Base-by-base conservation (phyloP, 129 eudicot genomes). In the Glebionis coronaria region DNA sequence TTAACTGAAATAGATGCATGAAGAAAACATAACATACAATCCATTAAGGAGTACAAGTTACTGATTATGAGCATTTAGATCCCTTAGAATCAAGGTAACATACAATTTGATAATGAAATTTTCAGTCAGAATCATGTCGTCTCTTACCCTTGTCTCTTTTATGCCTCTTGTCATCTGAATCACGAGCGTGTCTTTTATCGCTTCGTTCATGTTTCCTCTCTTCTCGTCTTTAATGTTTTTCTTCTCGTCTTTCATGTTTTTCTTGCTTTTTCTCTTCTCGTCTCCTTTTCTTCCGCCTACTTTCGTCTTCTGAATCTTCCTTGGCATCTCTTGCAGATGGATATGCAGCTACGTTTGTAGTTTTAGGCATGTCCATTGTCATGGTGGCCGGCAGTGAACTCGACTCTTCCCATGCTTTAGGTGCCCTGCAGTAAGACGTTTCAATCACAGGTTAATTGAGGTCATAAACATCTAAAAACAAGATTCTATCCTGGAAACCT, bases 111-210 rank as follows among this genome's bases (percentile, higher is more conserved):
- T 49, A n/a, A 51, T 2, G 2, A 21, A 46, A 13, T 13, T 12
- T 21, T 84, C 42, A 90, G 61, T 89, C 90, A 44, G 87, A 87
- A 65, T 84, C 92, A 55, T 75, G 88, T 44, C 96, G 74, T 47
- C 87, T 78, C 76, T 85, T n/a, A n/a, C n/a, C n/a, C n/a, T n/a
- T n/a, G n/a, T n/a, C n/a, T n/a, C n/a, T n/a, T n/a, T n/a, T n/a
- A 42, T 77, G 85, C 53, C 68, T 76, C 61, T 59, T 50, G 76
- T 73, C 82, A 73, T 77, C 86, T 2, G 74, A 70, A 15, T 74
- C 82, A 51, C 66, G 83, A 53, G 58, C 59, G 56, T 68, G 64
- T 19, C 72, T 59, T 61, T 82, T 76, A 60, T 80, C 81, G 61
- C 77, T 71, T 73, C 91, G 78, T 68, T 86, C 70, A 78, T 82